Evolutionary conservation across 257 asterid genomes (phyloP).

Genomic region (Lithospermum erythrorhizon): DNA sequence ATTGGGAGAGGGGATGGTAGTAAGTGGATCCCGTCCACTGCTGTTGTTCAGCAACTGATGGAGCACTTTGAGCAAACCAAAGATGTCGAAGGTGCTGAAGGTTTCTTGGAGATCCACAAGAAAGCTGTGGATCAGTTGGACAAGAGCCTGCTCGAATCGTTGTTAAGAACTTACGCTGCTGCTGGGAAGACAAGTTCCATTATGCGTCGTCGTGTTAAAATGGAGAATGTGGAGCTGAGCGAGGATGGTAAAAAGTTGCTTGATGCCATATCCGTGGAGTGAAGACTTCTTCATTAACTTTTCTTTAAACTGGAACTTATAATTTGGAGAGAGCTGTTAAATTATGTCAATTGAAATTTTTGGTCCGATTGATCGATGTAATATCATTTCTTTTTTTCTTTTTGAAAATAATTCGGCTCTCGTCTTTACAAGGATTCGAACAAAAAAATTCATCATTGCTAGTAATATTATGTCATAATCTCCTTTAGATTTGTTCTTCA

Average conservation of each 20-base stretch:
- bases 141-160: conserved; percentile 40
- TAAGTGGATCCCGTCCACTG: conserved; percentile 53
- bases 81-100: conserved; percentile 69
- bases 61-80: conserved; percentile 47
- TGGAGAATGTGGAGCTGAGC: conserved; percentile 76
- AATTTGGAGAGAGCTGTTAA: conserved; percentile 6
- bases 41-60: conserved; percentile 39
- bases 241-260: conserved; percentile 59
- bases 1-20: conserved; percentile 54
- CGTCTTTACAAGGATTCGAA: no score
- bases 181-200: conserved; percentile 55
- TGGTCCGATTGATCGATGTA: neutral
- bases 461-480: no score
- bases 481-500: no score
- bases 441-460: no score
- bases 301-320: neutral
- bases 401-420: no score
- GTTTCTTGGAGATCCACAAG: conserved; percentile 43
- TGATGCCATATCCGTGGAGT: conserved; percentile 40
- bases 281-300: conserved; percentile 13
- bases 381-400: no score
- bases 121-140: conserved; percentile 43
- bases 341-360: no score
- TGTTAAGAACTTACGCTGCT: conserved; percentile 62
- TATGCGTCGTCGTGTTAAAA: conserved; percentile 60